phyloP scores from a whole-genome alignment of 768 basidiomycete genomes.

The Pilatotrama ljubarskyi region DNA sequence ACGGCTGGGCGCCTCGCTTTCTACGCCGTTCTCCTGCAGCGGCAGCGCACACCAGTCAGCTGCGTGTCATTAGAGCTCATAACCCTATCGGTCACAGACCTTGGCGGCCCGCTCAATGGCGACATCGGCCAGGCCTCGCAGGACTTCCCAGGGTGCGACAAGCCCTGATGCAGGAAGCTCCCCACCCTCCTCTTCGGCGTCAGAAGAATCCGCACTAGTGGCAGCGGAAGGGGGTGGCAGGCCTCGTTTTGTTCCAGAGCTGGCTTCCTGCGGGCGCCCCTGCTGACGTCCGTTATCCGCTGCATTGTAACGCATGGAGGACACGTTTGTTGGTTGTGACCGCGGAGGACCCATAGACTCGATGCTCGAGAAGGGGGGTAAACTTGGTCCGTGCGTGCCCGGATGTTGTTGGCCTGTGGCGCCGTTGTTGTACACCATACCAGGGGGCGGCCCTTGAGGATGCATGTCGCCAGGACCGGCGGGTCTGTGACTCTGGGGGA shows the following conservation, averaged over 20 bases:
- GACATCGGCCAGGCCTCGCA: constrained; percentile 78
- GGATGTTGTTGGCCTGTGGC: constrained; percentile 9
- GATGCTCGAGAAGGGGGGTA: constrained; percentile 74
- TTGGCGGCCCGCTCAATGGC: constrained; percentile 78
- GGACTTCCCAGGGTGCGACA: constrained; percentile 85
- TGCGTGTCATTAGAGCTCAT: background rate
- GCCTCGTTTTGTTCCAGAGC: constrained; percentile 56
- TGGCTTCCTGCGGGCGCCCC: constrained; percentile 21
- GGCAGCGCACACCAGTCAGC: constrained; percentile 6
- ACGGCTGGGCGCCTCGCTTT: constrained; percentile 74
- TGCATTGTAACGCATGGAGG: constrained; percentile 60
- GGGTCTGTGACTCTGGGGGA: constrained; percentile 31
- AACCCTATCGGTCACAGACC: constrained; percentile 40
- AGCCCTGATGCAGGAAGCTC: constrained; percentile 81
- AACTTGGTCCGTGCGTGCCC: constrained; percentile 47
- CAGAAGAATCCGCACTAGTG: constrained; percentile 80
- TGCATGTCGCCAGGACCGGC: constrained; percentile 43
- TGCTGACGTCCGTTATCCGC: constrained; percentile 37
- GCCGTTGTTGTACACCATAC: constrained; percentile 39
- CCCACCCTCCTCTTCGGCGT: constrained; percentile 82
- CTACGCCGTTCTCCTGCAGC: constrained; percentile 71
- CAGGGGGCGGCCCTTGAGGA: constrained; percentile 41
- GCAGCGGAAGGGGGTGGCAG: constrained; percentile 64
- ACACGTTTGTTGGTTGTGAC: constrained; percentile 42
- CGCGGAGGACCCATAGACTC: constrained; percentile 51